These are phyloP conservation scores for Spergularia marina DNA, from an alignment of 148 eudicot genomes.

Conservation along the genomic window DNA sequence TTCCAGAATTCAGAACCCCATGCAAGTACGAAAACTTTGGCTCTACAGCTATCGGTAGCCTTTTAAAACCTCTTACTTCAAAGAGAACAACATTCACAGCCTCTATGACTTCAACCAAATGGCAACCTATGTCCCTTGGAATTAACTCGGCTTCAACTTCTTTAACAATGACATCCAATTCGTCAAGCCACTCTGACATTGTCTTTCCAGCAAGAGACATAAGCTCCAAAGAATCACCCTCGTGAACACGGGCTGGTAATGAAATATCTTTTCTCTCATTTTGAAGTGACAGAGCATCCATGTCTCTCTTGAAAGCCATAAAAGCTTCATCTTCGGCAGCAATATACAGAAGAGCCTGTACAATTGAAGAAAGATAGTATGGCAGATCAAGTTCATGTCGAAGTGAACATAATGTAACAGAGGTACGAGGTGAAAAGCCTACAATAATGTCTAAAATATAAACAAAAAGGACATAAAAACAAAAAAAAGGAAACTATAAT, in stretches of 20 bases:
- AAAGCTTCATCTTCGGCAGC: conserved; percentile 89
- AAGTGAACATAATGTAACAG: background rate
- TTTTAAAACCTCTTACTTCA: conserved; percentile 64
- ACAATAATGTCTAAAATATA: background rate
- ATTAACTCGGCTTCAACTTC: conserved; percentile 83
- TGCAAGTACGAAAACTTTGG: conserved; percentile 78
- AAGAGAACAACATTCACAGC: conserved; percentile 88
- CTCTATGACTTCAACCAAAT: conserved; percentile 79
- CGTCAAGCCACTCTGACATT: conserved; percentile 68
- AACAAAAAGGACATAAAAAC: background rate
- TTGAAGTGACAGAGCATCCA: conserved; percentile 52
- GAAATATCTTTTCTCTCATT: conserved; percentile 52
- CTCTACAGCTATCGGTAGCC: conserved; percentile 66
- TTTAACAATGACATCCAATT: conserved; percentile 68
- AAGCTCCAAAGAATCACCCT: conserved; percentile 47
- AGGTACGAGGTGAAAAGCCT: background rate
- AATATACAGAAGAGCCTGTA: conserved; percentile 72
- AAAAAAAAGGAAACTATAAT: background rate
- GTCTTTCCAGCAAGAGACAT: conserved; percentile 72
- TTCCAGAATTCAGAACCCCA: conserved; percentile 63
- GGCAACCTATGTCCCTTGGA: conserved; percentile 86
- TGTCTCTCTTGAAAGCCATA: conserved; percentile 64
- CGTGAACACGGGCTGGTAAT: conserved; percentile 29
- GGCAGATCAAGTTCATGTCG: conserved; percentile 4
- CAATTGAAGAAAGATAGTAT: conserved; percentile 20